Percentiles rank a stretch among this genome's conserved stretches.
These are phyloP conservation scores for Mycena sp. DNA, from an alignment of 1,284 basidiomycete genomes.

Conservation along the genomic window DNA sequence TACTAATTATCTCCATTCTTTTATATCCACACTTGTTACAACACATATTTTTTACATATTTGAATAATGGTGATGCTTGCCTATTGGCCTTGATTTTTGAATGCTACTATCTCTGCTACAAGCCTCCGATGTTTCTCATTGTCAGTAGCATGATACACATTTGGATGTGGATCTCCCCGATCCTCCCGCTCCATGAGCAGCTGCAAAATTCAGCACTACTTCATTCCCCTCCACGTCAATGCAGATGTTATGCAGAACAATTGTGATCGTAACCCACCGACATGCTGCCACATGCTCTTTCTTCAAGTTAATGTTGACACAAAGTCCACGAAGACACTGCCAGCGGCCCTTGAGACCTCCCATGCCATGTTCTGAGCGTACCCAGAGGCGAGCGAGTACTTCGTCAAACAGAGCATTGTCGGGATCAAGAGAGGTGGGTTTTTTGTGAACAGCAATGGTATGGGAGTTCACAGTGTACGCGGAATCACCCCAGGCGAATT, in stretches of 20 bases:
- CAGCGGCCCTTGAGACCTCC: slow-evolving; percentile 33
- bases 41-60: no score
- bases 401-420: slow-evolving; percentile 45
- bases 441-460: slow-evolving; percentile 45
- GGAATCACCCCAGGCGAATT: slow-evolving; percentile 52
- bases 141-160: no score
- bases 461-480: slow-evolving; percentile 43
- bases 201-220: no score
- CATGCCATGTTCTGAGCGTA: slow-evolving; percentile 35
- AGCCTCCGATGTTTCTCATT: no score
- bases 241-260: slow-evolving; percentile 35
- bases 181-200: no score
- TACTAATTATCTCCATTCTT: no score
- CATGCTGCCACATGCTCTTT: slow-evolving; percentile 28
- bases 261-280: slow-evolving; percentile 31
- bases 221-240: slow-evolving; percentile 30
- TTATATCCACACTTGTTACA: no score
- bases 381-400: background rate
- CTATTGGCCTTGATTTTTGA: no score
- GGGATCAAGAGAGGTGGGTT: slow-evolving; percentile 41
- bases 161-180: no score
- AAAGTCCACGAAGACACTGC: slow-evolving; percentile 29
- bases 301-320: slow-evolving; percentile 27
- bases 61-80: no score
- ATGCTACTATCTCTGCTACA: no score